Percentiles rank a stretch among this genome's conserved stretches.
phyloP scores from a whole-genome alignment of 2,329 filamentous ascomycete species.

The Paecilomyces formosus region DNA sequence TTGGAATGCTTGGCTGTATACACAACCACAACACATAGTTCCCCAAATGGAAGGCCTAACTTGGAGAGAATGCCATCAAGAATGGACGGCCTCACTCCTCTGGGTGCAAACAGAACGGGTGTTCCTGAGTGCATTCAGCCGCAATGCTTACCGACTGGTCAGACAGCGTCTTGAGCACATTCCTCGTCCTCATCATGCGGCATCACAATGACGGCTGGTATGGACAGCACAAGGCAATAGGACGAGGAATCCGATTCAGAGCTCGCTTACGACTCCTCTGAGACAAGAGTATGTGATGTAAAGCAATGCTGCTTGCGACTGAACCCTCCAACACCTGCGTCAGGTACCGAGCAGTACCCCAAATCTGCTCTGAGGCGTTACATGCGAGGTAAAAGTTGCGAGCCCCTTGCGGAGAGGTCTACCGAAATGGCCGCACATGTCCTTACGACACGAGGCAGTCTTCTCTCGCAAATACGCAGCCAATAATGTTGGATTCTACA shows the following conservation, averaged over 20 bases:
- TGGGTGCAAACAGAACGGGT: background rate
- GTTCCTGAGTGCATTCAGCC: background rate
- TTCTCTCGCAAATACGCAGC: background rate
- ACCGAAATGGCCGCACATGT: background rate
- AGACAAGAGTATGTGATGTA: background rate
- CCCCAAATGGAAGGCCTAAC: background rate
- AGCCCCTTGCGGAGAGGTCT: background rate
- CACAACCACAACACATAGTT: constrained; percentile 5
- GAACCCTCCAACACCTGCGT: background rate
- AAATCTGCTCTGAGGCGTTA: background rate
- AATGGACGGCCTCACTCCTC: constrained; percentile 1
- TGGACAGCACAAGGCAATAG: background rate
- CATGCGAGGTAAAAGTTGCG: background rate
- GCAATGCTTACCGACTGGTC: background rate
- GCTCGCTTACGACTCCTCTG: background rate
- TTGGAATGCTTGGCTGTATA: constrained; percentile 1
- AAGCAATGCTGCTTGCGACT: background rate
- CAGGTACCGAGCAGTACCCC: background rate
- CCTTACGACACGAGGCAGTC: background rate
- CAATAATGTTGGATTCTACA: background rate
- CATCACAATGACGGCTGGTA: background rate
- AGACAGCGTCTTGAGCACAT: background rate
- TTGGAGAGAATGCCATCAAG: constrained; percentile 7
- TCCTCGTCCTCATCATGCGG: background rate
- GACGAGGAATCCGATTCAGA: background rate